Evolutionary conservation across 2,329 filamentous ascomycete species (phyloP).

Genomic region (Diaporthe nobilis): DNA sequence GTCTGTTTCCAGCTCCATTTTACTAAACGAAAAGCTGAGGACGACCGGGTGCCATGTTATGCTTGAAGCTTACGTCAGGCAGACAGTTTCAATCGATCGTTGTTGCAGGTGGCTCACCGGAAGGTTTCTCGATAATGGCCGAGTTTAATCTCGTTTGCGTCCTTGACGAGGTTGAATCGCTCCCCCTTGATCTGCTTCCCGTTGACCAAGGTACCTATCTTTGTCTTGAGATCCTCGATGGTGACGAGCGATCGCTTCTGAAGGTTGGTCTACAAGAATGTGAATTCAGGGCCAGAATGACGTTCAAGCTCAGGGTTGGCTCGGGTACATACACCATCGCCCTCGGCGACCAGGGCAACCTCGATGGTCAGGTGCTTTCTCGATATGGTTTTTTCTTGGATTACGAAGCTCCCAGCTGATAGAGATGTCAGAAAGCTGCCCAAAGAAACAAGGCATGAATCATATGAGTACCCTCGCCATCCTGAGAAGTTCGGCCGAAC

Average conservation of each 20-base stretch:
- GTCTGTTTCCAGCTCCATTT: constrained; percentile 77
- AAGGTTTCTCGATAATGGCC: constrained; percentile 78
- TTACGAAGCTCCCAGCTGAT: constrained; percentile 75
- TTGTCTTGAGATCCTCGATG: constrained; percentile 85
- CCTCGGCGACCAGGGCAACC: constrained; percentile 74
- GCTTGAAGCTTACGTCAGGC: constrained; percentile 56
- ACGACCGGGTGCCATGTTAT: constrained; percentile 85
- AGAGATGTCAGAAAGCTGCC: neutral
- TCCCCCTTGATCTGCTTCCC: constrained; percentile 77
- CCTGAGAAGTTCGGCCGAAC: constrained; percentile 82
- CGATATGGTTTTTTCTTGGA: constrained; percentile 87
- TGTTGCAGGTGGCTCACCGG: constrained; percentile 57
- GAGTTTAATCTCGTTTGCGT: constrained; percentile 77
- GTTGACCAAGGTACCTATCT: constrained; percentile 85
- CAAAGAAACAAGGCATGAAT: constrained; percentile 34
- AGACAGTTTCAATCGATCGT: neutral
- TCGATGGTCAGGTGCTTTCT: constrained; percentile 87
- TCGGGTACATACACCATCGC: constrained; percentile 72
- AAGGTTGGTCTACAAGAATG: constrained; percentile 66
- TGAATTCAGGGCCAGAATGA: neutral
- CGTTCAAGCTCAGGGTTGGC: neutral
- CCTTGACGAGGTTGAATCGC: constrained; percentile 67
- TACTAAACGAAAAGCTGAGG: constrained; percentile 84
- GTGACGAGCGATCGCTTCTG: constrained; percentile 77
- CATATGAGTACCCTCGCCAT: constrained; percentile 59